A percentile compares a stretch with the other conserved stretches of the same genome.
Conservation (phyloP, 176 grass and related monocot genomes). For the Aechmea fasciata region DNA sequence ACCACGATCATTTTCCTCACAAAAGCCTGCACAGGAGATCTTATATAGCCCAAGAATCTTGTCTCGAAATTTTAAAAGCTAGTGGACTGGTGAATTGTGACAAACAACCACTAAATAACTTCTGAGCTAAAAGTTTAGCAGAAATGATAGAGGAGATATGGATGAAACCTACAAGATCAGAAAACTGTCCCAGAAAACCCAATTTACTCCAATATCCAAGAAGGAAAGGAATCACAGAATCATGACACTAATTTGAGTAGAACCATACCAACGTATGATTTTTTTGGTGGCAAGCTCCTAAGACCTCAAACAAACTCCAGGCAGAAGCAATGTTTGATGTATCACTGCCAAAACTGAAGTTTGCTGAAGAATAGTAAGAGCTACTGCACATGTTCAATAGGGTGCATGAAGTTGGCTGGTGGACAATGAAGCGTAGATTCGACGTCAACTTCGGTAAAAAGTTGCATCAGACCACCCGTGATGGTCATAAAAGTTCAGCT, state of each 20-base stretch:
- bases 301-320: constrained; percentile 36
- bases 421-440: constrained; percentile 34
- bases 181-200: constrained; percentile 19
- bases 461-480: constrained; percentile 46
- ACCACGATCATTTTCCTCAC: too few relatives aligned
- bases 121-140: too few relatives aligned
- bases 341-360: constrained; percentile 30
- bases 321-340: constrained; percentile 30
- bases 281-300: constrained; percentile 13
- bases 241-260: not conserved
- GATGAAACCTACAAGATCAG: constrained; percentile 13
- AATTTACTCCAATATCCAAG: not conserved
- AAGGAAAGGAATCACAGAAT: too few relatives aligned
- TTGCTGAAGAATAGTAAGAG: constrained; percentile 31
- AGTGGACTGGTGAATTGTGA: too few relatives aligned
- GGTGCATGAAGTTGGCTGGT: constrained; percentile 15
- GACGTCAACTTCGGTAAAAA: constrained; percentile 43
- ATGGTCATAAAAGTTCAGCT: constrained; percentile 13
- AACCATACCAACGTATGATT: constrained; percentile 41
- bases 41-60: too few relatives aligned
- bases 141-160: too few relatives aligned
- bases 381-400: constrained; percentile 47
- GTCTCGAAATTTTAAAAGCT: too few relatives aligned
- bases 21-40: too few relatives aligned
- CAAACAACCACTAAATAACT: too few relatives aligned